Conservation (phyloP, 2,329 filamentous ascomycete species). For the Botrytis fragariae region DNA sequence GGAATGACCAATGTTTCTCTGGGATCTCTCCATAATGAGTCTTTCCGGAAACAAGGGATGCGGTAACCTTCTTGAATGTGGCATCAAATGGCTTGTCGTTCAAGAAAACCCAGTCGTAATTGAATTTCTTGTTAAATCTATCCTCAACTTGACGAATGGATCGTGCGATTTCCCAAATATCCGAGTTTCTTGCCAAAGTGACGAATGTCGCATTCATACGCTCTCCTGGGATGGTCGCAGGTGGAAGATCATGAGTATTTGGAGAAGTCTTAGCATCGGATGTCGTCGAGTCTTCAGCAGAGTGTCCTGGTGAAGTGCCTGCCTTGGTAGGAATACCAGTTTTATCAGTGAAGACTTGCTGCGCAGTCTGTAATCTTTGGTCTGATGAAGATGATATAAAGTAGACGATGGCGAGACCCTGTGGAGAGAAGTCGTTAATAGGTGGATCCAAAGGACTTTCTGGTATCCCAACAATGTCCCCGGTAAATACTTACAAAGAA, state of each 20-base stretch:
- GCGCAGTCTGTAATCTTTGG: conserved; percentile 39
- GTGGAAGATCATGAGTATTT: conserved; percentile 40
- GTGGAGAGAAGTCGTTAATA: background rate
- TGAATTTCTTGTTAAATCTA: conserved; percentile 93
- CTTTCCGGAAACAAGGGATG: conserved; percentile 84
- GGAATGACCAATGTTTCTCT: conserved; percentile 95
- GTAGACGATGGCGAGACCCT: conserved; percentile 73
- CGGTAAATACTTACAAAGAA: conserved; percentile 64
- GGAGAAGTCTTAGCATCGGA: conserved; percentile 29
- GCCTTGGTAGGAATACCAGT: conserved; percentile 32
- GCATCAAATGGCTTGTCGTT: conserved; percentile 95
- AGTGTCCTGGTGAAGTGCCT: conserved; percentile 26
- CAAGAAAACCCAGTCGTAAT: conserved; percentile 99
- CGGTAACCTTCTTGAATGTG: conserved; percentile 88
- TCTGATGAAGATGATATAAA: conserved; percentile 68
- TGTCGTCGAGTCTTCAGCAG: conserved; percentile 25
- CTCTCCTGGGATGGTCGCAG: conserved; percentile 57
- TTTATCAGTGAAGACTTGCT: conserved; percentile 30
- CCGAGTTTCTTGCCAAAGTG: conserved; percentile 86
- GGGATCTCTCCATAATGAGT: conserved; percentile 89
- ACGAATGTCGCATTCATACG: conserved; percentile 98
- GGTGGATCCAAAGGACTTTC: background rate
- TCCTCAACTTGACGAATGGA: conserved; percentile 97
- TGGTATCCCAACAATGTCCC: background rate
- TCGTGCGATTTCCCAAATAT: conserved; percentile 94